Percentiles rank a stretch among this genome's conserved stretches.
These are phyloP conservation scores for Dimargaris xerosporica DNA, from an alignment of 192 early-diverging fungal species.

Conservation along the genomic window DNA sequence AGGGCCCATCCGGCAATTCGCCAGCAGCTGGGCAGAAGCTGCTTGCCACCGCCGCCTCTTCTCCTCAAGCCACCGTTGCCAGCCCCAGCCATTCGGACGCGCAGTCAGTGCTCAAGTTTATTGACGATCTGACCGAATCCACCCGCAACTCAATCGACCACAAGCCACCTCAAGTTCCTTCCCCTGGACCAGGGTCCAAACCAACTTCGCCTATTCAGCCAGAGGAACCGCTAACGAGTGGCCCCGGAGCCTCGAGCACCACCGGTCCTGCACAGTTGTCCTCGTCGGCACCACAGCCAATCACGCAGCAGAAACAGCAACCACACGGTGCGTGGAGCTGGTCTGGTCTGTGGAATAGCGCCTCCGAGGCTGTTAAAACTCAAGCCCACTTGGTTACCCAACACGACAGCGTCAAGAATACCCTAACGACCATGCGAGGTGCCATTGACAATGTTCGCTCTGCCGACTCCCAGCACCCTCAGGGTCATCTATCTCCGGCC, in stretches of 20 bases:
- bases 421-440: conserved; percentile 4
- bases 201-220: conserved; percentile 17
- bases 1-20: not conserved
- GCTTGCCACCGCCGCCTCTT: not conserved
- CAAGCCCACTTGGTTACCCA: conserved; percentile 14
- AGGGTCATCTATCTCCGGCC: conserved; percentile 5
- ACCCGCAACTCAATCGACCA: not conserved
- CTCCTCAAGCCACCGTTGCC: not conserved
- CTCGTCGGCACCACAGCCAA: not conserved
- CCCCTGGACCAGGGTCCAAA: conserved; percentile 27
- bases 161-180: too few relatives aligned
- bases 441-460: conserved; percentile 15
- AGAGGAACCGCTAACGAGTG: conserved; percentile 12
- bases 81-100: not conserved
- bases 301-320: not conserved
- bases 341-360: conserved; percentile 30
- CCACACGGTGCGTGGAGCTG: conserved; percentile 22
- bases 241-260: not conserved
- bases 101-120: not conserved
- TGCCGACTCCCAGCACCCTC: not conserved
- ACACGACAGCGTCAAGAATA: not conserved
- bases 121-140: not conserved
- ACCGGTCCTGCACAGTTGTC: too few relatives aligned
- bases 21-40: not conserved
- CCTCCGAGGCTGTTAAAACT: conserved; percentile 26